A percentile compares a stretch with the other conserved stretches of the same genome.
Evolutionary conservation across 2,329 filamentous ascomycete genomes (phyloP).

Genomic region (Cryphonectria naterciae): DNA sequence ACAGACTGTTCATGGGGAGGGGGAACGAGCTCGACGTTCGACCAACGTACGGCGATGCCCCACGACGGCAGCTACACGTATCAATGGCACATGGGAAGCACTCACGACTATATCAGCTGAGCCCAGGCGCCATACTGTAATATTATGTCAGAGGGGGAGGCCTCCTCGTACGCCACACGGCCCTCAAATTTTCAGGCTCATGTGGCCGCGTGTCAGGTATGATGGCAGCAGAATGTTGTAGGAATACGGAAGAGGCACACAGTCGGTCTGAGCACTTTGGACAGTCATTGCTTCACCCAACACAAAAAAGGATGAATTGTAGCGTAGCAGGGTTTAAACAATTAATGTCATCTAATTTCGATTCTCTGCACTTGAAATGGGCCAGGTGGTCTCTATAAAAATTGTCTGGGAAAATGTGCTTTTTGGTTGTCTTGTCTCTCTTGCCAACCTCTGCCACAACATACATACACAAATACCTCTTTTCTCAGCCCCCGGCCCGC

Average conservation of each 20-base stretch:
- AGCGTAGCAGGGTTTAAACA: conserved; percentile 29
- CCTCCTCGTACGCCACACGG: not conserved
- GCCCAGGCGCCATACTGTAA: conserved; percentile 18
- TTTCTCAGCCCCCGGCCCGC: not conserved
- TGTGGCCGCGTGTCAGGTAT: conserved; percentile 7
- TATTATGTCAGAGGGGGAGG: conserved; percentile 8
- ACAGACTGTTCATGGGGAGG: conserved; percentile 7
- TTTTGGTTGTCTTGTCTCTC: not conserved
- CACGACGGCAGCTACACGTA: conserved; percentile 4
- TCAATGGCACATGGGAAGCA: conserved; percentile 3
- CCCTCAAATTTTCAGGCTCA: not conserved
- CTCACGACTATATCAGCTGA: conserved; percentile 14
- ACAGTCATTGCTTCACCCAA: conserved; percentile 17
- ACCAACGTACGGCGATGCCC: not conserved
- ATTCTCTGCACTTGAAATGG: conserved; percentile 12
- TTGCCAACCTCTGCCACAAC: not conserved
- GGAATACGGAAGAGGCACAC: conserved; percentile 1
- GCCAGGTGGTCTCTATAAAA: not conserved
- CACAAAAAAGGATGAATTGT: conserved; percentile 27
- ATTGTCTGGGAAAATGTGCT: not conserved
- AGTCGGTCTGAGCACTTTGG: conserved; percentile 18
- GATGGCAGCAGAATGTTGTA: conserved; percentile 9
- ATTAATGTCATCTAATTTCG: conserved; percentile 30
- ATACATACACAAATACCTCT: not conserved
- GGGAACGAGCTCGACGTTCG: not conserved